Percentiles rank a stretch among this genome's conserved stretches.
phyloP scores from a whole-genome alignment of 2,329 filamentous ascomycete genomes.

The Zasmidium citrigriseum region DNA sequence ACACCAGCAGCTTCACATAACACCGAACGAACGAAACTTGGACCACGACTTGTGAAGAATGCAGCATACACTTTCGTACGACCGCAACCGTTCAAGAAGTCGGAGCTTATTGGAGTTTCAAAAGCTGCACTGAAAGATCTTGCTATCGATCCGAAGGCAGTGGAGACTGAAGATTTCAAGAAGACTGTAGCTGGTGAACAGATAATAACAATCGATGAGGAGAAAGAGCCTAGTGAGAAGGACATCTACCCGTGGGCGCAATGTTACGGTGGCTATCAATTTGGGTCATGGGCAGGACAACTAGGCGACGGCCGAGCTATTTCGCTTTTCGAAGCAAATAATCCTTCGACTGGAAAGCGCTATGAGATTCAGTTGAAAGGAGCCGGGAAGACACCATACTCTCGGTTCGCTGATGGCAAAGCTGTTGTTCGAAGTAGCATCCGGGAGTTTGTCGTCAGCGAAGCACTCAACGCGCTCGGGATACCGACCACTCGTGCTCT shows the following conservation, averaged over 20 bases:
- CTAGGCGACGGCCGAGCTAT: constrained; percentile 94
- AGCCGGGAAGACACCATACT: constrained; percentile 90
- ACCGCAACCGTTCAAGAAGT: constrained; percentile 69
- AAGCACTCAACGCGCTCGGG: constrained; percentile 79
- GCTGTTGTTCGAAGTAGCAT: constrained; percentile 92
- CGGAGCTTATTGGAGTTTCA: constrained; percentile 81
- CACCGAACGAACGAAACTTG: constrained; percentile 73
- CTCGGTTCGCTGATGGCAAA: constrained; percentile 92
- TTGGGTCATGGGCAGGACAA: constrained; percentile 90
- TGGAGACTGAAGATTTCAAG: constrained; percentile 71
- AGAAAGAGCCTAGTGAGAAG: constrained; percentile 55
- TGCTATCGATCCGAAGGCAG: constrained; percentile 70
- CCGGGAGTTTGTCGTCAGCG: constrained; percentile 89
- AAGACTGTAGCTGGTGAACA: constrained; percentile 79
- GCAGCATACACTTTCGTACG: constrained; percentile 90
- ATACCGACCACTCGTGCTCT: constrained; percentile 88
- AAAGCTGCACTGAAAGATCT: constrained; percentile 76
- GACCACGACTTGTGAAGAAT: constrained; percentile 78
- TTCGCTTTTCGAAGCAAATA: constrained; percentile 86
- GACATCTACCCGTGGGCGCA: constrained; percentile 96
- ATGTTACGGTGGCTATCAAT: constrained; percentile 79
- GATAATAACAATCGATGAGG: constrained; percentile 72
- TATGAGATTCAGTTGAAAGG: constrained; percentile 96
- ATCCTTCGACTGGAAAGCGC: constrained; percentile 66
- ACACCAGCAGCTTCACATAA: constrained; percentile 80